Base-by-base conservation (phyloP, 2,329 filamentous ascomycete genomes). In the Pseudocercospora cruenta region DNA sequence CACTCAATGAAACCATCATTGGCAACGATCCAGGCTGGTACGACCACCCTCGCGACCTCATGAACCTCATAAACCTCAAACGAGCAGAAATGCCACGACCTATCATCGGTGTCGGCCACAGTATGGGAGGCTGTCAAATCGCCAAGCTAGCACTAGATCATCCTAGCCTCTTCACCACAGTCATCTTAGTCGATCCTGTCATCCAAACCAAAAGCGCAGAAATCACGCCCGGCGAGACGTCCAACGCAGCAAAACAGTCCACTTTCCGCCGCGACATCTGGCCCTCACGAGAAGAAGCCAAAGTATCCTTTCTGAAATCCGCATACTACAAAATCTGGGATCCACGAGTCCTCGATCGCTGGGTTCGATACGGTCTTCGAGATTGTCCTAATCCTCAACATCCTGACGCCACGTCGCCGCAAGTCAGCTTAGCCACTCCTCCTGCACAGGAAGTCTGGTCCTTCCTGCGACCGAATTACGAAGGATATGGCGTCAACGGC, bases 401-500 rank as follows among this genome's bases (percentile, higher is more conserved):
- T 75, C 86, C 87, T 0, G 72, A 82, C 71, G 10, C 54, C 47
- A 24, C 71, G 5, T 12, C 71, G 12, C 63, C 68, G 65, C 79
- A 84, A 39, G 90, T 93, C 1, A 94, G 92, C 0, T 83, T 95
- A 2, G 86, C 87, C 1, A 98, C 94, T 0, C 90, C 92, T 0
- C 93, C 93, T 72, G 91, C 96, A 77, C 92, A 97, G 75, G 93
- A 96, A 81, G 91, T 95, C 63, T 90, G 92, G 74, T 93, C 89
- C 1, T 95, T 90, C 76, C 79, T 91, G 69, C 85, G 91, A 0
- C 86, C 88, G 0, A 86, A 86, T 65, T 87, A 84, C 26, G 68
- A 69, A 10, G 67, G 68, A 1, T 19, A 64, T 1, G 65, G 65
- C 10, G 64, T 69, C 49, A 69, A 69, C 1, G 51, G 71, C 47